Evolutionary conservation across 1,284 basidiomycete species (phyloP), one percentile per base, ranked within the genome.

Genomic region (Peniophora sp.): DNA sequence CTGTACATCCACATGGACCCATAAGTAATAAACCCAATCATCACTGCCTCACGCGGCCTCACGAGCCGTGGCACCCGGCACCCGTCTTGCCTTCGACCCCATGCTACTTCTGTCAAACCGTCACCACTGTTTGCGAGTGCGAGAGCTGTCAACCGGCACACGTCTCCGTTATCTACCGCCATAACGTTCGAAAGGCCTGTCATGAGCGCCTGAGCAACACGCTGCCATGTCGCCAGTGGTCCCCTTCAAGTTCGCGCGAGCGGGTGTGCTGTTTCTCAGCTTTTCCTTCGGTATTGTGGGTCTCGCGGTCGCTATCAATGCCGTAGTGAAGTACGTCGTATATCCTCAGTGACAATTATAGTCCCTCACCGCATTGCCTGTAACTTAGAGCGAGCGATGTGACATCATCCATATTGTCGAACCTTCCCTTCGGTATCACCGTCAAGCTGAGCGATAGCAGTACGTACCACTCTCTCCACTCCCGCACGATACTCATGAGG

Each of bases 231-330:
- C 43, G 12, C 18, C 37, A n/a, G 23, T 15, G n/a, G 39, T 41
- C 43, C 43, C 43, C 18, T 23, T 45, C 12, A 45, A 45, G 23
- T 22, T 20, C 43, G 23, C 60, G 45, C 70, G 71, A 48, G 58
- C 71, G 46, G 54, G 54, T 42, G 56, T 63, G 5, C 64, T 74
- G 53, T 58, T 63, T 53, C 61, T 75, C 50, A 58, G 65, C 49
- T 68, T 64, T 55, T 62, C 59, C 22, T 72, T 69, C 48, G 66
- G 63, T 51, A 55, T 68, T 50, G 58, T 71, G 32, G 64, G 65
- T 23, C 57, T 63, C 41, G 62, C 62, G 20, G 60, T 71, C 3
- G 70, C 67, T 41, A 58, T 73, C 48, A 68, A 73, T 61, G 68
- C 71, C 5, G 61, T 70, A 55, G 60, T 69, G 58, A 71, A 72